These are phyloP conservation scores for Pholiota microspora DNA, from an alignment of 768 basidiomycete species.

Conservation along the genomic window DNA sequence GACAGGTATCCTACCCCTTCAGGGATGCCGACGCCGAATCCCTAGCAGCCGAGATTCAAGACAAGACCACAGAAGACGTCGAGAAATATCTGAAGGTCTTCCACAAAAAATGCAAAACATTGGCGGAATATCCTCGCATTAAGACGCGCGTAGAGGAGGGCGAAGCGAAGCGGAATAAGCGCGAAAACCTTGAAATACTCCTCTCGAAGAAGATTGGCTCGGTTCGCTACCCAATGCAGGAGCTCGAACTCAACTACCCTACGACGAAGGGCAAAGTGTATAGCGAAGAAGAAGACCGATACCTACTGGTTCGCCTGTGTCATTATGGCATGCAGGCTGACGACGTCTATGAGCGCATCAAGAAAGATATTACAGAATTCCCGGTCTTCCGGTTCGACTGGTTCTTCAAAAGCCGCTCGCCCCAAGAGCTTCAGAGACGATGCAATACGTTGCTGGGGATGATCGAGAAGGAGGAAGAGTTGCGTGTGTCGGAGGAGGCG, in stretches of 20 bases:
- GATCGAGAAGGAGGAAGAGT: slow-evolving; percentile 91
- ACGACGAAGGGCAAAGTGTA: slow-evolving; percentile 97
- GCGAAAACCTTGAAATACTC: slow-evolving; percentile 75
- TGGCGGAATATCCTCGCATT: slow-evolving; percentile 78
- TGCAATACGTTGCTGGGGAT: slow-evolving; percentile 86
- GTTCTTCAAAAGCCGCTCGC: slow-evolving; percentile 94
- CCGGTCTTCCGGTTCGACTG: slow-evolving; percentile 97
- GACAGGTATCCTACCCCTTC: not conserved
- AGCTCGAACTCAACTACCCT: slow-evolving; percentile 92
- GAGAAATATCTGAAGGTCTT: slow-evolving; percentile 79
- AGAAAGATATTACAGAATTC: slow-evolving; percentile 94
- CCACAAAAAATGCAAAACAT: slow-evolving; percentile 84
- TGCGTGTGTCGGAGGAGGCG: slow-evolving; percentile 63
- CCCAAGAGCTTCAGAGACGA: slow-evolving; percentile 83
- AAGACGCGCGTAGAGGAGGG: slow-evolving; percentile 85
- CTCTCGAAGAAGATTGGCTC: slow-evolving; percentile 81
- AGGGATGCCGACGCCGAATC: slow-evolving; percentile 62
- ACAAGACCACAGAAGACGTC: slow-evolving; percentile 79
- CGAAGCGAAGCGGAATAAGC: slow-evolving; percentile 85
- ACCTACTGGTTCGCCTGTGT: slow-evolving; percentile 84
- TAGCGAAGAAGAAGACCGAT: slow-evolving; percentile 95
- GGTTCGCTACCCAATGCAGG: slow-evolving; percentile 92
- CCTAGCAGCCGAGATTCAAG: slow-evolving; percentile 80
- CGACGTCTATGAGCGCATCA: slow-evolving; percentile 93
- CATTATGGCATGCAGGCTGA: slow-evolving; percentile 88